Evolutionary conservation across 2,329 filamentous ascomycete species (phyloP).

Genomic region (Fusarium decemcellulare): DNA sequence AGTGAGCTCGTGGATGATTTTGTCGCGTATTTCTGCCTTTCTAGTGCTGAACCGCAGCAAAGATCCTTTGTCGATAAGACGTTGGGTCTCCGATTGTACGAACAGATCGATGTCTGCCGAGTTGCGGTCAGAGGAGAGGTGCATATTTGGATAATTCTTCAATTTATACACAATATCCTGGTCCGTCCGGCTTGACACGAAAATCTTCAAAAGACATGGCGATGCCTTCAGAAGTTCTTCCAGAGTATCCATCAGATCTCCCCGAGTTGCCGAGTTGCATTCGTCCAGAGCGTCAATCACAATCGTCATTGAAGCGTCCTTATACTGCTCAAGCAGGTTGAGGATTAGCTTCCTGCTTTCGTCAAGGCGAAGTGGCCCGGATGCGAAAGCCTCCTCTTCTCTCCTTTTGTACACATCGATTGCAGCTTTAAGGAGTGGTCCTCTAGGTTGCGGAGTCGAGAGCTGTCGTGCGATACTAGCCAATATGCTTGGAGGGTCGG

Average conservation of each 20-base stretch:
- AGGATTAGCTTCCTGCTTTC: constrained; percentile 4
- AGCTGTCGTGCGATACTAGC: constrained; percentile 11
- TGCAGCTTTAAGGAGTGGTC: not conserved
- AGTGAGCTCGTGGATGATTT: not conserved
- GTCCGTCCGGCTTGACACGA: constrained; percentile 5
- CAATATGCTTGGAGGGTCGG: not conserved
- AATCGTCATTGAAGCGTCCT: not conserved
- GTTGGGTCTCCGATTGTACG: not conserved
- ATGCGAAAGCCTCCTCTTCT: not conserved
- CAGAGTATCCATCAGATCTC: not conserved
- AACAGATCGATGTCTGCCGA: constrained; percentile 9
- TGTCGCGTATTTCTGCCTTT: not conserved
- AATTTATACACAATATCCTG: constrained; percentile 3
- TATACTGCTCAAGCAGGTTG: constrained; percentile 1
- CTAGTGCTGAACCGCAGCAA: not conserved
- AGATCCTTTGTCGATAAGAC: not conserved
- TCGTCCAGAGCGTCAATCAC: constrained; percentile 9
- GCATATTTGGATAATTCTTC: not conserved
- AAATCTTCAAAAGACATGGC: constrained; percentile 10
- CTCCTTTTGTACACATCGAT: not conserved
- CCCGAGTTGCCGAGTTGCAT: not conserved
- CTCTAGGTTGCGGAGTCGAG: not conserved
- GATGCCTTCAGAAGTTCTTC: not conserved
- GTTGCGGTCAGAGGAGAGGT: constrained; percentile 6
- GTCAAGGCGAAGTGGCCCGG: not conserved